These are phyloP conservation scores for Agaricus sinodeliciosus DNA, from an alignment of 768 basidiomycete genomes.

Conservation along the genomic window DNA sequence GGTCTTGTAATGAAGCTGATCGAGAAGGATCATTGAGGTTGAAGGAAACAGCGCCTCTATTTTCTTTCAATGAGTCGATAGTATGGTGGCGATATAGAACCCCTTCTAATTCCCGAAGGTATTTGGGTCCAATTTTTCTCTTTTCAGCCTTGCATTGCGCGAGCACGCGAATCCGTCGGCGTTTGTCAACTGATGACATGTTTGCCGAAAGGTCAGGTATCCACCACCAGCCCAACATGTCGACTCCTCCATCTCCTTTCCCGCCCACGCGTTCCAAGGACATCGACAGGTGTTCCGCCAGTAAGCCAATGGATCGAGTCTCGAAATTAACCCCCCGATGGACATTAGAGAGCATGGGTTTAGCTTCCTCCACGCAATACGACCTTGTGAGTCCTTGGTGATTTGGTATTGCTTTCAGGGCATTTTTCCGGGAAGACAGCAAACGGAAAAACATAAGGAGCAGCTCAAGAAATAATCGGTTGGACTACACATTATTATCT, in stretches of 20 bases:
- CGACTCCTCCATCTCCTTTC: constrained; percentile 85
- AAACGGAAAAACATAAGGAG: not conserved
- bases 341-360: constrained; percentile 37
- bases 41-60: not conserved
- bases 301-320: constrained; percentile 50
- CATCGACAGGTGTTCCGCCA: constrained; percentile 72
- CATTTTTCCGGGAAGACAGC: not conserved
- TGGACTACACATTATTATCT: not conserved
- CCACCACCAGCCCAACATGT: constrained; percentile 93
- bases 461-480: not conserved
- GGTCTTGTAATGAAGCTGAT: not conserved
- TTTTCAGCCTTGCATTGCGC: constrained; percentile 92
- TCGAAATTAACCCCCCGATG: constrained; percentile 76
- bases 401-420: not conserved
- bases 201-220: constrained; percentile 36
- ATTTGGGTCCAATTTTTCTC: constrained; percentile 71
- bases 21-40: not conserved
- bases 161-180: constrained; percentile 64
- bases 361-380: not conserved
- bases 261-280: constrained; percentile 73
- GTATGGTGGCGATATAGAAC: constrained; percentile 51
- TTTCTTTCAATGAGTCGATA: not conserved
- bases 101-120: constrained; percentile 89
- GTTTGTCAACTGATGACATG: constrained; percentile 10
- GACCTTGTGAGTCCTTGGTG: not conserved